Conservation (phyloP, 2,329 filamentous ascomycete genomes). For the Diatrype stigma region DNA sequence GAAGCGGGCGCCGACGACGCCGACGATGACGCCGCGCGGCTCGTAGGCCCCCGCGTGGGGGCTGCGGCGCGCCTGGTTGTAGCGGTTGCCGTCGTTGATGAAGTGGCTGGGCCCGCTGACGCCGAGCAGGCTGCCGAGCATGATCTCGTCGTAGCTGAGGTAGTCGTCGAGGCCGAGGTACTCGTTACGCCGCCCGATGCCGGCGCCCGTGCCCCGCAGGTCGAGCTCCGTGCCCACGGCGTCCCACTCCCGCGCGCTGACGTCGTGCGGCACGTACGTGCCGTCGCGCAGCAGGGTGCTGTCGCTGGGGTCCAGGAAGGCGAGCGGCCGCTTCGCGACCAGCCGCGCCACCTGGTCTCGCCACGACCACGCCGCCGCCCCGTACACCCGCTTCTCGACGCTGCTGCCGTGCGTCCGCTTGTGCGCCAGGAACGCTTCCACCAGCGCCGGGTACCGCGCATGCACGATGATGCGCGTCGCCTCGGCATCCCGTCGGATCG, state of each 20-base stretch:
- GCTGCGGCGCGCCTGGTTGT: constrained; percentile 12
- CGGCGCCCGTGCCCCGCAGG: neutral
- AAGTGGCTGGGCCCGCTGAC: constrained; percentile 28
- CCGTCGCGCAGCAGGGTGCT: constrained; percentile 19
- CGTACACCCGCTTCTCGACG: constrained; percentile 18
- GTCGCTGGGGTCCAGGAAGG: constrained; percentile 18
- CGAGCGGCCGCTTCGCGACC: constrained; percentile 20
- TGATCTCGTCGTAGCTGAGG: constrained; percentile 32
- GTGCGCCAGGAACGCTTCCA: constrained; percentile 21
- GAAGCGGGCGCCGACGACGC: constrained; percentile 29
- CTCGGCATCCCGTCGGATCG: constrained; percentile 15
- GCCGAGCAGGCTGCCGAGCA: constrained; percentile 27
- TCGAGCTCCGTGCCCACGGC: constrained; percentile 20
- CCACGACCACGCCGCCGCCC: constrained; percentile 21
- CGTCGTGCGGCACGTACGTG: neutral
- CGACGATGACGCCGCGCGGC: constrained; percentile 25
- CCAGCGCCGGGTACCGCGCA: constrained; percentile 18
- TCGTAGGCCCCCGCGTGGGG: constrained; percentile 15
- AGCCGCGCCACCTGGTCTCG: constrained; percentile 19
- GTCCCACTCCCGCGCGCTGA: constrained; percentile 22
- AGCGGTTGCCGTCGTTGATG: constrained; percentile 25
- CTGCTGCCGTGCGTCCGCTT: constrained; percentile 20
- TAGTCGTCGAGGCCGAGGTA: constrained; percentile 19
- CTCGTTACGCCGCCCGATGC: constrained; percentile 1
- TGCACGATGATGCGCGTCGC: constrained; percentile 25